phyloP scores from a whole-genome alignment of 2,329 filamentous ascomycete species.

The Calonectria fujianensis region DNA sequence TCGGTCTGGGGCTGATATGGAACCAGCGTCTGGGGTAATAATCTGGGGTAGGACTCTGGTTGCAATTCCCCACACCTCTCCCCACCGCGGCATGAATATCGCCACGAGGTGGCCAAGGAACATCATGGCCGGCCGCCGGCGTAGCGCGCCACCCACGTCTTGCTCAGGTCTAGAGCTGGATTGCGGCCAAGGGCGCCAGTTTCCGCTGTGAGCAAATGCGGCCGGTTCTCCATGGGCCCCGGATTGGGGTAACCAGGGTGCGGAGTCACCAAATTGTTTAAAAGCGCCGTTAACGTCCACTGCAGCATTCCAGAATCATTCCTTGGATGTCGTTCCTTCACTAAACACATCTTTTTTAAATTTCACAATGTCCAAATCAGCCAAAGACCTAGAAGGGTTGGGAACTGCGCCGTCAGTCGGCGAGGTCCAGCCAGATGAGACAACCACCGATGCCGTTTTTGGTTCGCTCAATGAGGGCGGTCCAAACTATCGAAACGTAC shows the following conservation, averaged over 20 bases:
- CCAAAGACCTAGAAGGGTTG: conserved; percentile 9
- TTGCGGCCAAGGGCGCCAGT: not conserved
- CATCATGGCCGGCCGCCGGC: not conserved
- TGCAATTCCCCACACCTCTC: conserved; percentile 16
- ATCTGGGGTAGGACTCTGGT: conserved; percentile 19
- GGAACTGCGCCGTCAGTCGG: not conserved
- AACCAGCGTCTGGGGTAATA: conserved; percentile 20
- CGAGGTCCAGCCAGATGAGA: not conserved
- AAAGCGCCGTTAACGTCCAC: conserved; percentile 13
- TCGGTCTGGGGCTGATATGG: conserved; percentile 9
- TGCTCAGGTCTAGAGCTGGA: not conserved
- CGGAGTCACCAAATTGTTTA: conserved; percentile 1
- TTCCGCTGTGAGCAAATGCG: not conserved
- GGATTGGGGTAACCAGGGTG: conserved; percentile 8
- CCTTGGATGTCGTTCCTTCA: not conserved
- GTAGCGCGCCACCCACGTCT: conserved; percentile 16
- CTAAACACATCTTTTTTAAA: not conserved
- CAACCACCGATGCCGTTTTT: conserved; percentile 24
- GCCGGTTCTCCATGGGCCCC: not conserved
- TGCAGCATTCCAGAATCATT: conserved; percentile 17
- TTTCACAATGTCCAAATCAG: conserved; percentile 17
- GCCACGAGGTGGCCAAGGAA: conserved; percentile 1
- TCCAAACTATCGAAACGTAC: conserved; percentile 30
- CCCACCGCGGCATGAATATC: conserved; percentile 10
- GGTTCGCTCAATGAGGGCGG: conserved; percentile 19